Conservation (phyloP, 306 rosid genomes). For the Hippophae tibetana region DNA sequence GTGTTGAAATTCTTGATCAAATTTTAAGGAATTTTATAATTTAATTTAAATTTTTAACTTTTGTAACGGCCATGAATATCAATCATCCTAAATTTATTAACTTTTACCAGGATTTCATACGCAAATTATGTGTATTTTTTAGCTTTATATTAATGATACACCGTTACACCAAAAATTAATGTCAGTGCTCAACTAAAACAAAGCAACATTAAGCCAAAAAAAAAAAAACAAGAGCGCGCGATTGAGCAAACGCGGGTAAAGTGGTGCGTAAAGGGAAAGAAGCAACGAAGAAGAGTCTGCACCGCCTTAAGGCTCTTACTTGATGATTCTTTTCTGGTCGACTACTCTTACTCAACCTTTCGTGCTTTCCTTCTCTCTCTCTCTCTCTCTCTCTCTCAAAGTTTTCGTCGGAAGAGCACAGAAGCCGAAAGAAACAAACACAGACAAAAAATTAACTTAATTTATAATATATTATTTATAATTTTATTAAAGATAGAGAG, state of each 20-base stretch:
- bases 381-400: constrained; percentile 20
- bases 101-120: too few relatives aligned
- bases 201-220: neutral
- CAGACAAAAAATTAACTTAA: constrained; percentile 4
- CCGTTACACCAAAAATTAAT: neutral
- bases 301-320: neutral
- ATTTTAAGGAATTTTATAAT: too few relatives aligned
- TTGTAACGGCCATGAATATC: too few relatives aligned
- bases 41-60: too few relatives aligned
- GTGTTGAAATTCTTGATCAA: too few relatives aligned
- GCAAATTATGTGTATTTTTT: too few relatives aligned
- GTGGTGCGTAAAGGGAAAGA: constrained; percentile 19
- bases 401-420: constrained; percentile 14
- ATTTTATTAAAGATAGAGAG: neutral
- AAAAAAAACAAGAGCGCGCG: neutral
- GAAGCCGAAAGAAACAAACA: constrained; percentile 16
- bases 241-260: constrained; percentile 11
- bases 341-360: constrained; percentile 34
- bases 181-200: neutral
- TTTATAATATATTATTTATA: too few relatives aligned
- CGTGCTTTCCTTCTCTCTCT: constrained; percentile 15
- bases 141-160: too few relatives aligned
- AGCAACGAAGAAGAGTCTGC: constrained; percentile 1
- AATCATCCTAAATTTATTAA: too few relatives aligned
- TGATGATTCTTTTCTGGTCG: constrained; percentile 30